Percentiles rank a stretch among this genome's conserved stretches.
These are phyloP conservation scores for Colletotrichum noveboracense DNA, from an alignment of 2,329 filamentous ascomycete genomes.

Conservation along the genomic window DNA sequence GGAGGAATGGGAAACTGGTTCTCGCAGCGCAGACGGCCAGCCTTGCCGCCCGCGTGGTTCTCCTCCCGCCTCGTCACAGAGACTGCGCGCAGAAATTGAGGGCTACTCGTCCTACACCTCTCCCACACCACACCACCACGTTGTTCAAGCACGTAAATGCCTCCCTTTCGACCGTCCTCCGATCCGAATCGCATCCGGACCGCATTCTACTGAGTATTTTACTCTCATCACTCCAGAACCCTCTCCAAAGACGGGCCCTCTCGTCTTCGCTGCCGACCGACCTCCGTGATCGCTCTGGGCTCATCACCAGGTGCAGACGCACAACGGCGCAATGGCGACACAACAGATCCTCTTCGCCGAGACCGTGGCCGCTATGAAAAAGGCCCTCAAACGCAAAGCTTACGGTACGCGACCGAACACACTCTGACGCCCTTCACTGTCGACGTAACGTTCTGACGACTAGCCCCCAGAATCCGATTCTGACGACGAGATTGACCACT, in stretches of 20 bases:
- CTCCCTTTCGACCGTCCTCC: not conserved
- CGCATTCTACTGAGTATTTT: not conserved
- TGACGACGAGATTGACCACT: conserved; percentile 72
- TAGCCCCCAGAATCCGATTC: conserved; percentile 72
- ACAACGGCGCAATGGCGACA: conserved; percentile 39
- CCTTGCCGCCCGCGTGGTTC: conserved; percentile 21
- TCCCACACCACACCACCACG: conserved; percentile 8
- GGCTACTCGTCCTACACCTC: conserved; percentile 8
- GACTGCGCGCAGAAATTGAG: conserved; percentile 24
- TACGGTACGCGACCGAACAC: conserved; percentile 52
- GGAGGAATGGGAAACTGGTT: not conserved
- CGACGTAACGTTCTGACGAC: not conserved
- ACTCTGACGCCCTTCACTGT: not conserved
- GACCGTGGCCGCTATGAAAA: conserved; percentile 72
- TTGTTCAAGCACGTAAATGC: conserved; percentile 1
- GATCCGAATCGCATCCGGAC: not conserved
- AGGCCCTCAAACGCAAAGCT: conserved; percentile 67
- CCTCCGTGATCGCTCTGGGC: conserved; percentile 11
- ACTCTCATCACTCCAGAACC: not conserved
- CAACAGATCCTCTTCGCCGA: conserved; percentile 70
- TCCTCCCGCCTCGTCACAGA: conserved; percentile 23
- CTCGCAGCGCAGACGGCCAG: conserved; percentile 7
- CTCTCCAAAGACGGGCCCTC: not conserved
- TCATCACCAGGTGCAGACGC: not conserved
- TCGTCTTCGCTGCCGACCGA: not conserved